phyloP scores from a whole-genome alignment of 1,284 basidiomycete species.

The Schizophyllum amplum region DNA sequence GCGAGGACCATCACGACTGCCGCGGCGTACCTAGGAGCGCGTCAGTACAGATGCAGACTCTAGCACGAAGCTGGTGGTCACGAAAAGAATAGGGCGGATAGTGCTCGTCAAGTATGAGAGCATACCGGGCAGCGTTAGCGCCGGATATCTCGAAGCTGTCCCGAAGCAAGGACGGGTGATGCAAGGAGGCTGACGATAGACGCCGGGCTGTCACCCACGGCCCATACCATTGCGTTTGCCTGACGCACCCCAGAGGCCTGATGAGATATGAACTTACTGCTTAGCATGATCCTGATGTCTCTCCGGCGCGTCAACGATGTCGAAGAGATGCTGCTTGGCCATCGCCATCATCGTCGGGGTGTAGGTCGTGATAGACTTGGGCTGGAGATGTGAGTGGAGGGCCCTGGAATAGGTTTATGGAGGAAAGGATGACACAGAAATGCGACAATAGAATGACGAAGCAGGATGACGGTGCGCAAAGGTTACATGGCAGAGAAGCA shows the following conservation, averaged over 20 bases:
- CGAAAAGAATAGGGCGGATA: too few species aligned
- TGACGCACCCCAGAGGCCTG: too few species aligned
- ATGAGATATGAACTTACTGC: slow-evolving; percentile 31
- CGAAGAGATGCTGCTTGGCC: slow-evolving; percentile 41
- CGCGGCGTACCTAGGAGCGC: slow-evolving; percentile 43
- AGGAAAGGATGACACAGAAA: slow-evolving; percentile 5
- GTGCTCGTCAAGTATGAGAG: too few species aligned
- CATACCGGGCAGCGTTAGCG: too few species aligned
- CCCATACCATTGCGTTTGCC: too few species aligned
- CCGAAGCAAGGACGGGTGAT: too few species aligned
- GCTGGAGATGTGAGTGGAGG: slow-evolving; percentile 45
- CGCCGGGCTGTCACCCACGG: too few species aligned
- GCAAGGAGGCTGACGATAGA: too few species aligned
- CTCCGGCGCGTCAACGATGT: slow-evolving; percentile 41
- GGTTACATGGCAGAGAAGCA: too few species aligned
- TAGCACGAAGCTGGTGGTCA: too few species aligned
- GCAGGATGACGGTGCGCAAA: neutral
- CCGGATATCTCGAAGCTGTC: too few species aligned
- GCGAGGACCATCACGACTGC: slow-evolving; percentile 58
- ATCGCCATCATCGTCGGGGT: slow-evolving; percentile 36
- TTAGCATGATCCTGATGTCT: slow-evolving; percentile 45
- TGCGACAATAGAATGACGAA: too few species aligned
- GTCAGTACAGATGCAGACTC: neutral
- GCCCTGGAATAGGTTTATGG: slow-evolving; percentile 29
- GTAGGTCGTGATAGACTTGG: slow-evolving; percentile 37